These are phyloP conservation scores for Lentinula detonsa DNA, from an alignment of 768 basidiomycete species.

Conservation along the genomic window DNA sequence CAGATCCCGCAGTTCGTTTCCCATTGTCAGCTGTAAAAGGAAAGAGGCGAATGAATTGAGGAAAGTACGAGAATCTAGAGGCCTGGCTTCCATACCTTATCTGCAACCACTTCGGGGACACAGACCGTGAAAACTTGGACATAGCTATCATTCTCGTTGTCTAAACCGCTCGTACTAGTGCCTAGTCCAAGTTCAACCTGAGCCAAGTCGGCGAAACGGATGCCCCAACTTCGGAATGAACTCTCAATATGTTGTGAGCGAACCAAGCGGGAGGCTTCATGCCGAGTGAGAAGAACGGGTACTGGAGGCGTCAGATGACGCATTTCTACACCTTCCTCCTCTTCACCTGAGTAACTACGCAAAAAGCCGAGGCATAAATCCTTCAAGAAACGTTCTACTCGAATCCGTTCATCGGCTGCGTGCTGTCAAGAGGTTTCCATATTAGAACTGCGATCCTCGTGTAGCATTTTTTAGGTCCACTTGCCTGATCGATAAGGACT, in stretches of 20 bases:
- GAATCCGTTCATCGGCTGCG: conserved; percentile 94
- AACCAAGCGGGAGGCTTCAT: conserved; percentile 51
- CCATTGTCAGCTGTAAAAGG: conserved; percentile 47
- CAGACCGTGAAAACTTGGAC: conserved; percentile 57
- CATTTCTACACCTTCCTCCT: conserved; percentile 26
- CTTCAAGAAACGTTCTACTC: conserved; percentile 79
- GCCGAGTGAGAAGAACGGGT: conserved; percentile 59
- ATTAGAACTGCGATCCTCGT: conserved; percentile 7
- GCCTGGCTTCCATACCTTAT: conserved; percentile 43
- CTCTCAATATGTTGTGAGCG: conserved; percentile 31
- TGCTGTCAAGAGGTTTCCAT: conserved; percentile 42
- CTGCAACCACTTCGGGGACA: conserved; percentile 66
- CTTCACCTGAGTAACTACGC: conserved; percentile 21
- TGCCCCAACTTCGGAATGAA: conserved; percentile 65
- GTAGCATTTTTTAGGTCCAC: background rate
- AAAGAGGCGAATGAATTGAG: conserved; percentile 8
- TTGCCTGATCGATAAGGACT: conserved; percentile 70
- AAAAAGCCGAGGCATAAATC: conserved; percentile 71
- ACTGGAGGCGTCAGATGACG: conserved; percentile 45
- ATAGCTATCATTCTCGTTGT: conserved; percentile 35
- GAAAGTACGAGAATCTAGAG: conserved; percentile 5
- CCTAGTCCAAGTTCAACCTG: conserved; percentile 14
- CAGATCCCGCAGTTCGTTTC: conserved; percentile 69
- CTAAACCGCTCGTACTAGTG: conserved; percentile 16
- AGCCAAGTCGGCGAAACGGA: conserved; percentile 41